phyloP scores from a whole-genome alignment of 306 rosid genomes.

The Prosopis cineraria region DNA sequence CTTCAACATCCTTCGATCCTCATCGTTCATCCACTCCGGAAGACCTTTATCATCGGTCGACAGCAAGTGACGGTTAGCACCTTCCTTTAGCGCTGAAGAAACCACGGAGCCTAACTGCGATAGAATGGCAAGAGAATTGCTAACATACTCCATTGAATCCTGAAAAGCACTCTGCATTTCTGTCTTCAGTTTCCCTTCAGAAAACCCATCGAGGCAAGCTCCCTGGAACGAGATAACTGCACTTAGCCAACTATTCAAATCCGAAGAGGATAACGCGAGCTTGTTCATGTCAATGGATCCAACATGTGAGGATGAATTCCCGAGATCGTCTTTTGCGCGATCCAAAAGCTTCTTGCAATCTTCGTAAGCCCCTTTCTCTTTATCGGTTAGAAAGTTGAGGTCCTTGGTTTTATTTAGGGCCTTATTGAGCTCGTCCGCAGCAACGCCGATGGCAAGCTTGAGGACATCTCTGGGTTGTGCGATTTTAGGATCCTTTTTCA shows the following conservation, averaged over 20 bases:
- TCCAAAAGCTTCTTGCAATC: slow-evolving; percentile 61
- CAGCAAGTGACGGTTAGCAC: slow-evolving; percentile 43
- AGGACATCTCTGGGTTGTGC: slow-evolving; percentile 61
- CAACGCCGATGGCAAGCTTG: slow-evolving; percentile 43
- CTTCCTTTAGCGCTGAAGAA: slow-evolving; percentile 27
- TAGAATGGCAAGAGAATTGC: slow-evolving; percentile 80
- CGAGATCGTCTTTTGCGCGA: slow-evolving; percentile 60
- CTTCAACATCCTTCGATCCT: slow-evolving; percentile 67
- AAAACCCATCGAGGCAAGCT: slow-evolving; percentile 78
- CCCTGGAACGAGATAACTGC: slow-evolving; percentile 80
- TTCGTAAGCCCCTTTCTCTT: slow-evolving; percentile 66
- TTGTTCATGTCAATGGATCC: background rate
- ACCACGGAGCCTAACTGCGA: slow-evolving; percentile 41
- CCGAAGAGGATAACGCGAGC: slow-evolving; percentile 36
- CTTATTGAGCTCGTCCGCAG: slow-evolving; percentile 41
- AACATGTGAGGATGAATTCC: slow-evolving; percentile 33
- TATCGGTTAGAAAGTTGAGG: slow-evolving; percentile 36
- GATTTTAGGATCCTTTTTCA: background rate
- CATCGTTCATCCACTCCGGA: slow-evolving; percentile 61
- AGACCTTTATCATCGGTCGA: slow-evolving; percentile 31
- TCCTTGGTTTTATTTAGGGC: slow-evolving; percentile 40
- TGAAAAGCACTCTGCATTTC: slow-evolving; percentile 41
- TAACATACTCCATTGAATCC: slow-evolving; percentile 53
- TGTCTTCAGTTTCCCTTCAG: slow-evolving; percentile 55
- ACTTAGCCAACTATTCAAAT: slow-evolving; percentile 78